Conservation (phyloP, 2,329 filamentous ascomycete species). For the Exophiala mesophila region DNA sequence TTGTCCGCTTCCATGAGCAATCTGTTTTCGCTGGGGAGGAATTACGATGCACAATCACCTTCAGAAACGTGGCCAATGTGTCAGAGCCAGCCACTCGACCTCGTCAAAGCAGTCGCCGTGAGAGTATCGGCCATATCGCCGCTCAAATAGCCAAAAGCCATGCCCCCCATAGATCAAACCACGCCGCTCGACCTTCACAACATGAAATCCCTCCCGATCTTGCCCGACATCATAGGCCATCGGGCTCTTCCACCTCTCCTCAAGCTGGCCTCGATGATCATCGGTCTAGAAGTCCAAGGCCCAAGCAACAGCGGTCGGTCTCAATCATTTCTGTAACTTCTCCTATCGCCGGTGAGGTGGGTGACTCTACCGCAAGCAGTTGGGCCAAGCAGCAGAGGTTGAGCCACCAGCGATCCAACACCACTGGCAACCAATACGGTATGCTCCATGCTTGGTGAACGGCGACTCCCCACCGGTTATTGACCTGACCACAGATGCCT, state of each 20-base stretch:
- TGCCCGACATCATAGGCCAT: conserved; percentile 32
- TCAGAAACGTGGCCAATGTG: conserved; percentile 71
- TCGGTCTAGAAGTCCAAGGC: conserved; percentile 35
- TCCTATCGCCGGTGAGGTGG: conserved; percentile 11
- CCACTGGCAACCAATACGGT: conserved; percentile 18
- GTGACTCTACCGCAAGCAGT: conserved; percentile 2
- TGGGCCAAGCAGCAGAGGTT: conserved; percentile 17
- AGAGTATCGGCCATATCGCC: conserved; percentile 24
- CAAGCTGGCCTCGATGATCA: conserved; percentile 26
- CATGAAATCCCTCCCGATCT: conserved; percentile 10
- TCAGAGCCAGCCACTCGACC: conserved; percentile 35
- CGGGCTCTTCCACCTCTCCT: conserved; percentile 39
- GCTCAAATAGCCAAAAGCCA: conserved; percentile 10
- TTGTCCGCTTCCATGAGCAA: conserved; percentile 89
- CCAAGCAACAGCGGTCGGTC: conserved; percentile 68
- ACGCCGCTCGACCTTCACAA: conserved; percentile 11
- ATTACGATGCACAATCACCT: conserved; percentile 91
- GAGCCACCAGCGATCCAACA: conserved; percentile 24
- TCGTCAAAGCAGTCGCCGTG: conserved; percentile 25
- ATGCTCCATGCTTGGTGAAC: conserved; percentile 5
- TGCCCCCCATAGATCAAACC: conserved; percentile 4
- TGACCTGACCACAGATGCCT: background rate
- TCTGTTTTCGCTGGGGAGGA: conserved; percentile 96
- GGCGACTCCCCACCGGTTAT: background rate
- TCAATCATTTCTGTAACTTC: conserved; percentile 73